Evolutionary conservation across 2,329 filamentous ascomycete species (phyloP), one percentile per base, ranked within the genome.

Genomic region (Colletotrichum sansevieriae): DNA sequence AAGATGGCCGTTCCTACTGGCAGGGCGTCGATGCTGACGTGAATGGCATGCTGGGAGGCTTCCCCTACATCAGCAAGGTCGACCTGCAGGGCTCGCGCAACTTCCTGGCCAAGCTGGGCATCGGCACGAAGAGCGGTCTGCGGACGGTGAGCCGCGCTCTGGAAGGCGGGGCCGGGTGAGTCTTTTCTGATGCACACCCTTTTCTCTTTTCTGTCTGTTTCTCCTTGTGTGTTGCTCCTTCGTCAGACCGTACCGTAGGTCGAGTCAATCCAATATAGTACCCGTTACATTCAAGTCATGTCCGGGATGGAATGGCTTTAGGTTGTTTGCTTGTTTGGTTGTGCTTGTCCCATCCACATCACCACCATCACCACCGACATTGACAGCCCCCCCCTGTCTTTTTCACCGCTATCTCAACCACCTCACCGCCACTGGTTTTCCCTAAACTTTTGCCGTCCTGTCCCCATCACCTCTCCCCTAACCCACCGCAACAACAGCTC

Each of bases 41-140:
- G 54, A 86, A 91, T 73, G 93, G 93, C 75, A 95, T 96, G 91
- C 90, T 97, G 1, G 94, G 93, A 70, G 92, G 95, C 79, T 83
- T 83, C 77, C 82, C 12, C 85, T 89, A 63, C 77, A 86, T 92
- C 75, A 91, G 89, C 39, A 86, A 88, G 70, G 86, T 92, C 68
- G 93, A 95, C 77, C 83, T 95, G 8, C 88, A 71, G 63, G 91
- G 90, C 47, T 92, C 89, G 0, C 85, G 87, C 39, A 90, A 86
- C 60, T 94, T 95, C 77, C 78, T 94, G 39, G 85, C 88, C 13
- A 92, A 92, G 75, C 80, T 94, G 4, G 87, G 87, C 8, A 76
- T 85, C 56, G 76, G 76, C 39, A 71, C 76, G 61, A 79, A 78
- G 67, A 76, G 73, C 3, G 78, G 79, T 4, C 77, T 77, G 57